These are phyloP conservation scores for Podila epigama DNA, from an alignment of 192 early-diverging fungal species.

Conservation along the genomic window DNA sequence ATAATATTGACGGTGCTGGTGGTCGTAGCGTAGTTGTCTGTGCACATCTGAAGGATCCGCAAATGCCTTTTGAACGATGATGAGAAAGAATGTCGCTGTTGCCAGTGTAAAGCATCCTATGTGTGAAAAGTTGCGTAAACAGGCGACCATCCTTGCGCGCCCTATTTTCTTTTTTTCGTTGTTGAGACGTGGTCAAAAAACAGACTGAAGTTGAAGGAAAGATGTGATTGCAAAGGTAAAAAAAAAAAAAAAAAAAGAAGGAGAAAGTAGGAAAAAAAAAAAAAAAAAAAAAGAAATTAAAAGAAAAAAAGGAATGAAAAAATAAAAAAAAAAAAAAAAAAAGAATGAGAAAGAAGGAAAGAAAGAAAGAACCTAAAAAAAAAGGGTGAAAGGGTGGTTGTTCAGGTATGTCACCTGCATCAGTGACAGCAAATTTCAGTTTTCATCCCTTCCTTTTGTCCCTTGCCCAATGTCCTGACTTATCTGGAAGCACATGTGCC, in stretches of 20 bases:
- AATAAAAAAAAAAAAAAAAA: neutral
- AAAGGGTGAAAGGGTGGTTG: neutral
- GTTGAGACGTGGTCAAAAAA: no score
- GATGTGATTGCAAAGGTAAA: no score
- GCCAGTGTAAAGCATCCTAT: no score
- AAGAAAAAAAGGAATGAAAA: neutral
- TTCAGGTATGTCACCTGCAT: neutral
- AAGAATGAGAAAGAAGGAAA: neutral
- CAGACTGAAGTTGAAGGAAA: no score
- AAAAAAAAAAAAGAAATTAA: neutral
- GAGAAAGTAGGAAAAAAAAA: neutral
- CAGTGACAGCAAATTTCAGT: neutral
- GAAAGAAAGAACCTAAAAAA: neutral
- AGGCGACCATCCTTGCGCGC: neutral
- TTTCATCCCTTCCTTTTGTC: no score
- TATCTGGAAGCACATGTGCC: no score
- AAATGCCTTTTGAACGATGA: no score
- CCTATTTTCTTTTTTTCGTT: neutral
- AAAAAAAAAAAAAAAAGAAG: neutral
- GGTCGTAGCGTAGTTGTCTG: conserved; percentile 9
- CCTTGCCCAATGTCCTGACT: no score
- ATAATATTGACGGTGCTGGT: conserved; percentile 22
- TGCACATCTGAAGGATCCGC: no score
- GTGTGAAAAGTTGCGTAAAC: no score
- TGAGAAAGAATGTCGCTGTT: no score